phyloP scores from a whole-genome alignment of 1,284 basidiomycete genomes.

The Boletellus dicymbophilus region DNA sequence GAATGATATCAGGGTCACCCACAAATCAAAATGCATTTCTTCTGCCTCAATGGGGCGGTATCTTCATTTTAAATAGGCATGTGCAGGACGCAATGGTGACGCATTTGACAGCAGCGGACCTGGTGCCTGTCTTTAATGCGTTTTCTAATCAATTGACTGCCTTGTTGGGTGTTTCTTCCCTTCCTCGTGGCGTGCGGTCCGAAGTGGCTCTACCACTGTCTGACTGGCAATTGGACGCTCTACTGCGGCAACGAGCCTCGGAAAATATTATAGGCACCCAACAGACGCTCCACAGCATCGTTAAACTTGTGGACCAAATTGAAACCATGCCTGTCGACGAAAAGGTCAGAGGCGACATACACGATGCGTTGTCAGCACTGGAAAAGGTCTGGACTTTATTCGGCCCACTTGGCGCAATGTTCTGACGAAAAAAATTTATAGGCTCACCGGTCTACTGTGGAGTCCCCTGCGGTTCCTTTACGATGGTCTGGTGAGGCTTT shows the following conservation, averaged over 20 bases:
- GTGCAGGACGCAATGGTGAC: conserved; percentile 27
- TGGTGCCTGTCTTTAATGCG: conserved; percentile 63
- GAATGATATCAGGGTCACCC: conserved; percentile 37
- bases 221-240: conserved; percentile 79
- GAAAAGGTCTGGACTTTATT: conserved; percentile 55
- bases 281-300: conserved; percentile 80
- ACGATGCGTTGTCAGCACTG: conserved; percentile 67
- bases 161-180: conserved; percentile 75
- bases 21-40: conserved; percentile 74
- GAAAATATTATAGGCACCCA: conserved; percentile 72
- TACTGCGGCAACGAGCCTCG: conserved; percentile 69
- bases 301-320: conserved; percentile 81
- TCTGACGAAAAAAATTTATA: conserved; percentile 14
- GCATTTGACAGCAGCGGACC: conserved; percentile 43
- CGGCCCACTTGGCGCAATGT: not conserved
- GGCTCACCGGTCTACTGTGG: conserved; percentile 26
- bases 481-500: conserved; percentile 68
- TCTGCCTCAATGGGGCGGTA: conserved; percentile 94
- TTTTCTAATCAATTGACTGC: conserved; percentile 78
- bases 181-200: conserved; percentile 48
- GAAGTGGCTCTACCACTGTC: conserved; percentile 41
- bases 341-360: conserved; percentile 74
- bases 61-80: conserved; percentile 77
- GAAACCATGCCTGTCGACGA: conserved; percentile 87
- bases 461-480: conserved; percentile 52